These are phyloP conservation scores for Ramalina intermedia DNA, from an alignment of 495 filamentous ascomycete genomes.

Conservation along the genomic window DNA sequence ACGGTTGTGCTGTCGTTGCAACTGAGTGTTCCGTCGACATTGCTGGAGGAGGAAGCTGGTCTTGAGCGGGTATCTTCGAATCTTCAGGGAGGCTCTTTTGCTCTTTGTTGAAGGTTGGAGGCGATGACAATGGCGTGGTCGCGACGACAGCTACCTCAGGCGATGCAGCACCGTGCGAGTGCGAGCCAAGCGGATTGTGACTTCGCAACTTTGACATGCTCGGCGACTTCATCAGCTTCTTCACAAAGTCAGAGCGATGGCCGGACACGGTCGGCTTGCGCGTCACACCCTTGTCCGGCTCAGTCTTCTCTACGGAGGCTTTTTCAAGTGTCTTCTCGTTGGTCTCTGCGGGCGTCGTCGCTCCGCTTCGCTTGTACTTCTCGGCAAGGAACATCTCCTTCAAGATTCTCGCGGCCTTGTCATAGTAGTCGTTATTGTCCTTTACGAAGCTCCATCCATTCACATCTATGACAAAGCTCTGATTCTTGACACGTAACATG, in stretches of 20 bases:
- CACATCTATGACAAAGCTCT: conserved; percentile 96
- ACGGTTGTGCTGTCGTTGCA: neutral
- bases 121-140: conserved; percentile 34
- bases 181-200: conserved; percentile 26
- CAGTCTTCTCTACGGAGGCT: conserved; percentile 8
- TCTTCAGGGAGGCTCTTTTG: conserved; percentile 5
- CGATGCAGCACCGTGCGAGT: conserved; percentile 21
- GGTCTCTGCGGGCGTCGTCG: conserved; percentile 6
- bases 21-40: conserved; percentile 4
- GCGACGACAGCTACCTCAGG: conserved; percentile 26
- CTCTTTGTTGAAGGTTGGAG: conserved; percentile 30
- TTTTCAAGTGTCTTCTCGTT: conserved; percentile 9
- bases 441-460: conserved; percentile 99
- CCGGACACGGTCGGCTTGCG: conserved; percentile 24
- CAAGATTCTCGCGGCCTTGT: conserved; percentile 73
- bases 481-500: conserved; percentile 69
- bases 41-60: conserved; percentile 9
- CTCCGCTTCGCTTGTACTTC: conserved; percentile 38
- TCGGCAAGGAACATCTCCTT: conserved; percentile 75
- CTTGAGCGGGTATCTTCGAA: neutral
- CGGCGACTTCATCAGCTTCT: conserved; percentile 48
- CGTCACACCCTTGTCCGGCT: conserved; percentile 20
- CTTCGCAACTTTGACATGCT: conserved; percentile 47
- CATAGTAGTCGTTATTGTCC: conserved; percentile 97
- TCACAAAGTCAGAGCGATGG: conserved; percentile 30